These are phyloP conservation scores for Verticillium tricorpus DNA, from an alignment of 2,329 filamentous ascomycete genomes.

Conservation along the genomic window DNA sequence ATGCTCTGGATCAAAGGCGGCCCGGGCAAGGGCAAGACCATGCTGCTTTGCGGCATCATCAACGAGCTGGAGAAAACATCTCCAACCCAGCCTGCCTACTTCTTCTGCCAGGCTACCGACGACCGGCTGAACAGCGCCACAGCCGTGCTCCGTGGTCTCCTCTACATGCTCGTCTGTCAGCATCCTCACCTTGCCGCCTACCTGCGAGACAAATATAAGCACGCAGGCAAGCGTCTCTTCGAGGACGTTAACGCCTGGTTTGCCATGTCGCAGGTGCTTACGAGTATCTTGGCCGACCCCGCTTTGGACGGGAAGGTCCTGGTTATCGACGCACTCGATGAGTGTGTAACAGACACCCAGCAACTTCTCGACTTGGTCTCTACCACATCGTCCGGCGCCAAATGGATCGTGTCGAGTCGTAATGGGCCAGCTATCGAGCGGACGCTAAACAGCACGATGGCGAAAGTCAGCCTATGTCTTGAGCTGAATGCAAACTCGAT, in stretches of 20 bases:
- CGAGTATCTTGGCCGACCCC: slow-evolving; percentile 31
- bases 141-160: slow-evolving; percentile 36
- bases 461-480: slow-evolving; percentile 23
- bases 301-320: slow-evolving; percentile 23
- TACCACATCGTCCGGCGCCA: no score
- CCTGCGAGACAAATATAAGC: slow-evolving; percentile 5
- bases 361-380: slow-evolving; percentile 31
- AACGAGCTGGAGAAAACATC: slow-evolving; percentile 19
- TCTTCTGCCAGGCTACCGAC: slow-evolving; percentile 39
- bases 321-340: slow-evolving; percentile 23
- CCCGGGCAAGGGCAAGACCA: slow-evolving; percentile 39
- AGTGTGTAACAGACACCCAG: background rate
- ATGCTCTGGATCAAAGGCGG: slow-evolving; percentile 35
- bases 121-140: slow-evolving; percentile 28
- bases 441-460: slow-evolving; percentile 14
- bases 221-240: slow-evolving; percentile 29
- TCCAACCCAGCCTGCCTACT: slow-evolving; percentile 18
- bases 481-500: slow-evolving; percentile 30
- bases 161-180: slow-evolving; percentile 29
- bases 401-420: no score
- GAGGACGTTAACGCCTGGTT: slow-evolving; percentile 24
- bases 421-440: no score
- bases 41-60: slow-evolving; percentile 34
- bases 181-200: background rate
- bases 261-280: slow-evolving; percentile 31